Conservation (phyloP, 805 yeast genomes). For the Cyberlindnera amylophila region DNA sequence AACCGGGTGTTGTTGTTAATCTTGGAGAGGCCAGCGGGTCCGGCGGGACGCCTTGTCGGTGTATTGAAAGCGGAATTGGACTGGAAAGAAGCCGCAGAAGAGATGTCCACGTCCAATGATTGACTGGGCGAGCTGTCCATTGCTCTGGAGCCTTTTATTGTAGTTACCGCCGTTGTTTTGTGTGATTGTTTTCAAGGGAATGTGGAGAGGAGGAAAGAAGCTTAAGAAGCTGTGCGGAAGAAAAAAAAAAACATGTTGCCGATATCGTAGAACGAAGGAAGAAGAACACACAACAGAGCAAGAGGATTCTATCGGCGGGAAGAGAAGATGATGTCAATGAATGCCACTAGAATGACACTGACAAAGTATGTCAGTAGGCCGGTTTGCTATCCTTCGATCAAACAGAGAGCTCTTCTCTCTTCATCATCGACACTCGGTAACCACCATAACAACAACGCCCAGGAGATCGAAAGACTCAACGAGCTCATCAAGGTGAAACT, state of each 20-base stretch:
- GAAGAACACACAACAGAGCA: no score
- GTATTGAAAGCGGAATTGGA: constrained; percentile 13
- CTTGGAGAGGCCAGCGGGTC: background rate
- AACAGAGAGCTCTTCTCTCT: background rate
- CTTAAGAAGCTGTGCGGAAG: no score
- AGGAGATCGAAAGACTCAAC: constrained; percentile 25
- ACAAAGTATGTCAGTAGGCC: no score
- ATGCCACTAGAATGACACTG: no score
- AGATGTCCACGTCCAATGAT: constrained; percentile 6
- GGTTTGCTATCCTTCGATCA: no score
- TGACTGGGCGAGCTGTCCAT: constrained; percentile 6
- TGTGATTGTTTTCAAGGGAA: background rate
- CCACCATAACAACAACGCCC: constrained; percentile 13
- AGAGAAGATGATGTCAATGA: no score
- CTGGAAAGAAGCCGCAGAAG: constrained; percentile 15
- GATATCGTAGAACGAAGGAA: no score
- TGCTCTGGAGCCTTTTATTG: no score
- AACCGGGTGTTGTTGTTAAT: background rate
- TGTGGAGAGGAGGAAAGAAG: background rate
- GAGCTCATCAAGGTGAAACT: constrained; percentile 20
- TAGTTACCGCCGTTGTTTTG: background rate
- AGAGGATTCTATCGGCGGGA: no score
- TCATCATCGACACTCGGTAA: background rate
- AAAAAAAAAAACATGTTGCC: no score
- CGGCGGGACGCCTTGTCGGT: constrained; percentile 7